Evolutionary conservation across 192 early-diverging fungal genomes (phyloP), one percentile per base, ranked within the genome.

Genomic region (Umbelopsis isabellina): DNA sequence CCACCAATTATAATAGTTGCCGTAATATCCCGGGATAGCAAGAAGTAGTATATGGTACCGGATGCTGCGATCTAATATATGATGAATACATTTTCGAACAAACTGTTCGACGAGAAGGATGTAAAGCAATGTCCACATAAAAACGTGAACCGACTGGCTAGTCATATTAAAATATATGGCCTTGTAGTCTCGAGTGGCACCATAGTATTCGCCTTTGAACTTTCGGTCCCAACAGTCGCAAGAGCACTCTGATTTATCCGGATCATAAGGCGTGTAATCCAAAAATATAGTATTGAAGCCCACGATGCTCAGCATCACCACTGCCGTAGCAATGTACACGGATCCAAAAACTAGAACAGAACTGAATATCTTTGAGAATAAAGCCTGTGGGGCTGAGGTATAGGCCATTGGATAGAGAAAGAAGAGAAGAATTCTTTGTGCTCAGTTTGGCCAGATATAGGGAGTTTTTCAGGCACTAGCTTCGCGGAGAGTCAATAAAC

Each of bases 211-310:
- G 1, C 69, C 69, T 23, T 70, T 70, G 35, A 55, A 70, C 47
- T 41, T 49, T 21, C 69, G n/a, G 33, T 70, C 69, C 69, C 69
- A 70, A 41, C 69, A 70, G 18, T 70, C 69, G 51, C 69, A 70
- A 16, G 69, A 41, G 20, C 69, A 70, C 21, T 23, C 9, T 25
- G 49, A 41, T 10, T 10, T 16, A 18, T 49, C 50, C 7, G 69
- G 69, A 20, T 21, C 41, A 55, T 70, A 70, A 8, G 23, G 6
- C 0, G 41, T 4, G 4, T 23, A 41, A 6, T 50, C 52, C 11
- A 53, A 41, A 30, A 70, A 70, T n/a, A 53, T 23, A 3, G 51
- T 50, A 37, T 70, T 70, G 50, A 70, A 30, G 12, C n/a, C 35
- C 20, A 66, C 65, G 10, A 66, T 66, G n/a, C n/a, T 20, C 8